phyloP scores from a whole-genome alignment of 2,329 filamentous ascomycete species.

The Madurella fahalii region DNA sequence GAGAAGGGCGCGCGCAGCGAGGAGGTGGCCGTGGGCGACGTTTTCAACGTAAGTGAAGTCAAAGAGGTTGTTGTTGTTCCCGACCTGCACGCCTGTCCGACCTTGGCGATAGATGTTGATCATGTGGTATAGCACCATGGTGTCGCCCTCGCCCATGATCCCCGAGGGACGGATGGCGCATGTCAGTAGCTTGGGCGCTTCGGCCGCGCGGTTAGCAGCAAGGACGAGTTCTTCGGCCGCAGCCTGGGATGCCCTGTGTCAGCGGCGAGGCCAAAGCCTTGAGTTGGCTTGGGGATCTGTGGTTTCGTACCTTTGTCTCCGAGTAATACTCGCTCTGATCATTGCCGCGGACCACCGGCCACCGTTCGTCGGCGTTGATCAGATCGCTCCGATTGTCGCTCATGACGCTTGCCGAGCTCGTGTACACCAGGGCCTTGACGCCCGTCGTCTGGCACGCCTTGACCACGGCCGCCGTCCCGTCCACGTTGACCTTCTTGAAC shows the following conservation, averaged over 20 bases:
- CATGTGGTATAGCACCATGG: constrained; percentile 68
- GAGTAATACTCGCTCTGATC: constrained; percentile 80
- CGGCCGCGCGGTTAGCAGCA: constrained; percentile 60
- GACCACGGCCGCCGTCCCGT: constrained; percentile 75
- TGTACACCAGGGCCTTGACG: constrained; percentile 84
- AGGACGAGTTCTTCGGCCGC: constrained; percentile 79
- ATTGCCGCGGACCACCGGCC: constrained; percentile 69
- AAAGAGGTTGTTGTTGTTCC: constrained; percentile 61
- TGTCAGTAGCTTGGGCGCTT: constrained; percentile 62
- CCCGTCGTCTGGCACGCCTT: constrained; percentile 65
- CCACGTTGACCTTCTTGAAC: constrained; percentile 80
- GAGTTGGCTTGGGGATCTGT: background rate
- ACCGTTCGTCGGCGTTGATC: constrained; percentile 78
- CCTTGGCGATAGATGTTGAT: constrained; percentile 65
- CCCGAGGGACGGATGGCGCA: constrained; percentile 78
- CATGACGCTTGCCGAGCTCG: constrained; percentile 81
- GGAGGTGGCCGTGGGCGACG: constrained; percentile 72
- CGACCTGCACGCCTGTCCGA: constrained; percentile 75
- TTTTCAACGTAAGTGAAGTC: constrained; percentile 64
- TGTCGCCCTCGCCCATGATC: constrained; percentile 88
- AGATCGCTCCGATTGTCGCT: constrained; percentile 77
- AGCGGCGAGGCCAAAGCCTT: background rate
- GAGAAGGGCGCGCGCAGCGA: constrained; percentile 71
- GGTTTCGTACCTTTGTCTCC: constrained; percentile 68
- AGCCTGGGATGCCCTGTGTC: constrained; percentile 42